A percentile compares a stretch with the other conserved stretches of the same genome.
phyloP scores from a whole-genome alignment of 2,329 filamentous ascomycete species.

The Claviceps pusilla region DNA sequence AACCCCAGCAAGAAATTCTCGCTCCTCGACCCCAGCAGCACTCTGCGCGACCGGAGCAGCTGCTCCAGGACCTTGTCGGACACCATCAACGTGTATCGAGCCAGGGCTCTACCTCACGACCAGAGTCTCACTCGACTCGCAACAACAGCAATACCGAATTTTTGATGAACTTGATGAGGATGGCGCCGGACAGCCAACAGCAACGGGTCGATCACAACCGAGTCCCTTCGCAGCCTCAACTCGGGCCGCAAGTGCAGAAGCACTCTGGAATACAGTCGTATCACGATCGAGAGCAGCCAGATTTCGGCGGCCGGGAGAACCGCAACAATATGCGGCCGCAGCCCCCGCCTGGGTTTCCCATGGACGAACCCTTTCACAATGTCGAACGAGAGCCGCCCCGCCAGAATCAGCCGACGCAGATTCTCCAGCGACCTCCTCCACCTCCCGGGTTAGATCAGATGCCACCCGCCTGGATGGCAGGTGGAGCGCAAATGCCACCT shows the following conservation, averaged over 20 bases:
- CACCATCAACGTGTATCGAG: slow-evolving; percentile 42
- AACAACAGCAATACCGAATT: slow-evolving; percentile 64
- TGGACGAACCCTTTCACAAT: slow-evolving; percentile 38
- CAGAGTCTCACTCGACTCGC: slow-evolving; percentile 27
- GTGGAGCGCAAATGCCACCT: slow-evolving; percentile 28
- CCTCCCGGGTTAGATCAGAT: slow-evolving; percentile 47
- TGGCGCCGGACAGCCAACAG: slow-evolving; percentile 31
- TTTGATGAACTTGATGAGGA: slow-evolving; percentile 66
- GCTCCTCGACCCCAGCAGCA: slow-evolving; percentile 36
- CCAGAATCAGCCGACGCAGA: slow-evolving; percentile 44
- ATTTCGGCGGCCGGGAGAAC: slow-evolving; percentile 23
- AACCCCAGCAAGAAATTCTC: slow-evolving; percentile 35
- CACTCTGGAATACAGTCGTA: slow-evolving; percentile 32
- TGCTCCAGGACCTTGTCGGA: slow-evolving; percentile 44
- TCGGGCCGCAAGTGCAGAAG: slow-evolving; percentile 8
- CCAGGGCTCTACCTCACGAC: slow-evolving; percentile 30
- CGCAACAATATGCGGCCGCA: slow-evolving; percentile 26
- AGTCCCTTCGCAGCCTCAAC: slow-evolving; percentile 6
- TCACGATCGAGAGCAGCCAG: slow-evolving; percentile 32
- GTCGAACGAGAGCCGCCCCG: slow-evolving; percentile 30
- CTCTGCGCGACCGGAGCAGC: slow-evolving; percentile 40
- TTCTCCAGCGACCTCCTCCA: slow-evolving; percentile 49
- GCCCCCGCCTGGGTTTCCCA: slow-evolving; percentile 33
- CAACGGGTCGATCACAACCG: slow-evolving; percentile 34
- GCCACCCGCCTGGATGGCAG: slow-evolving; percentile 39